A percentile compares a stretch with the other conserved stretches of the same genome.
phyloP scores from a whole-genome alignment of 768 basidiomycete genomes.

The Myochromella boudieri region DNA sequence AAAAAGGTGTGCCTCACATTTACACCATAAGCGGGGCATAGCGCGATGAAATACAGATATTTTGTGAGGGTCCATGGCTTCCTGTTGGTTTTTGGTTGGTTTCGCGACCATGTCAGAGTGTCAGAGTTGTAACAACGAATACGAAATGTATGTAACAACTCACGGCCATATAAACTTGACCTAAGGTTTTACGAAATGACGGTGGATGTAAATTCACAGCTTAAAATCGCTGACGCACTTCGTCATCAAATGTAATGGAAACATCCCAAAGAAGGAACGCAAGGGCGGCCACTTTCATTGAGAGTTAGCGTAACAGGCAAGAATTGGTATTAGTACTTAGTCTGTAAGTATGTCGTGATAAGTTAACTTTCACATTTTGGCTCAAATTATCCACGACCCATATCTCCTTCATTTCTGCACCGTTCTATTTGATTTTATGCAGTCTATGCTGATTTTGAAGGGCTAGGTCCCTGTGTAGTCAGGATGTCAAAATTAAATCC shows the following conservation, averaged over 20 bases:
- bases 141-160: slow-evolving; percentile 14
- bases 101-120: not conserved
- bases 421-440: too few species aligned
- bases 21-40: slow-evolving; percentile 36
- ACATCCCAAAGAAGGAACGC: slow-evolving; percentile 42
- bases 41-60: slow-evolving; percentile 34
- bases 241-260: slow-evolving; percentile 37
- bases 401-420: too few species aligned
- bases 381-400: too few species aligned
- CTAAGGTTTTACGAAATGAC: slow-evolving; percentile 18
- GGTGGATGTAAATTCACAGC: not conserved
- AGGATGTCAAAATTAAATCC: too few species aligned
- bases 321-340: not conserved
- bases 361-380: too few species aligned
- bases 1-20: slow-evolving; percentile 25
- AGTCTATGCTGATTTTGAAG: too few species aligned
- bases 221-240: slow-evolving; percentile 26
- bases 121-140: not conserved
- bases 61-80: slow-evolving; percentile 35
- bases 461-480: too few species aligned
- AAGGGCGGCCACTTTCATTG: slow-evolving; percentile 31
- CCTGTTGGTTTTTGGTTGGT: slow-evolving; percentile 14
- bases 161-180: slow-evolving; percentile 42
- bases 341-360: too few species aligned
- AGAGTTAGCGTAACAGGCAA: not conserved